Evolutionary conservation across 2,329 filamentous ascomycete species (phyloP), one percentile per base, ranked within the genome.

Genomic region (Arthrobotrys sphaeroides): DNA sequence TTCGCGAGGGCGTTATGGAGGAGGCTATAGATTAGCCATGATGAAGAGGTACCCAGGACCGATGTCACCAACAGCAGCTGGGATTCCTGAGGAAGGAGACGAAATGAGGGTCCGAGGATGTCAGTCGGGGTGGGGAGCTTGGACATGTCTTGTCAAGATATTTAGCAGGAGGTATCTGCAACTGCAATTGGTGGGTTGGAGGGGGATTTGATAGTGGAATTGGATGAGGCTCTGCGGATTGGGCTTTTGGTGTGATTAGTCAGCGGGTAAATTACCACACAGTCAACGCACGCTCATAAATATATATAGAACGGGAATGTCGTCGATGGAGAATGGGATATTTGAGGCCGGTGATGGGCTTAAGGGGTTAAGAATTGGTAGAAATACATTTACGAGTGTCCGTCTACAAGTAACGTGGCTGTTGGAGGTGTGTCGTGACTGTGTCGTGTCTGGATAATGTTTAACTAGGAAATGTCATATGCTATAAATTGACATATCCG

Each of bases 1-100:
- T 40, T 24, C 6, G 51, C 59, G 22, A 77, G 42, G 20, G 45
- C 66, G 55, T 78, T 78, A 40, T 69, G 77, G 33, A 79, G 79
- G 77, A 80, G 80, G 2, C 78, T 80, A 79, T 83, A 82, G 20
- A 89, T 82, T 28, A 91, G 87, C 89, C 89, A 91, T 82, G 90
- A 90, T 1, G 88, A 84, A 75, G 85, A 87, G 16, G 88, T 87
- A 51, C 88, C 88, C 10, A 90, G 84, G 28, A 92, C 89, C 77
- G 87, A 88, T 13, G 90, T 93, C 62, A 94, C 83, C 10, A 93
- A 85, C 18, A 88, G 84, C 40, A 93, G 86, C 36, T 88, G 88
- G 13, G 85, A 83, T 78, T 88, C 85, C 4, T 85, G 83, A 3
- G 88, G 88, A 0, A 89, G 84, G 51, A 83, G 80, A 59, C 91